Base-by-base conservation (phyloP, 2,329 filamentous ascomycete genomes). In the Beauveria scarabaeidicola region DNA sequence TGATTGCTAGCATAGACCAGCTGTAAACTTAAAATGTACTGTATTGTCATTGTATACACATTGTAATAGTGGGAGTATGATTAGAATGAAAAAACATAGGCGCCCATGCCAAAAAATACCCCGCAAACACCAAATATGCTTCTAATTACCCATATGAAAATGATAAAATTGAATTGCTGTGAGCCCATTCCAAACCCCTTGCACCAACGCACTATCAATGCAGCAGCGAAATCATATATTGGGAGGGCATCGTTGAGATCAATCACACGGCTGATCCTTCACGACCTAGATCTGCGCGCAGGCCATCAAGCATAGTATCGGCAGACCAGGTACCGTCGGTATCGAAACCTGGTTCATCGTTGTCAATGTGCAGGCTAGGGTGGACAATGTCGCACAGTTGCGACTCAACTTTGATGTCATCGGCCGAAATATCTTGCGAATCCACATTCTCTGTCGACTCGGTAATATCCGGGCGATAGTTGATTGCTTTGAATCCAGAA, bases 1-100 rank as follows among this genome's bases (percentile, higher is more conserved):
- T 85, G 32, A 67, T 84, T 55, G 73, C 78, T 19, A 77, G 78
- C 63, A 81, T 86, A 63, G 84, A 87, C 67, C 82, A 87, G 68
- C 67, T 87, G 64, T 86, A 74, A 65, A 29, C 44, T 54, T 58
- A 15, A 53, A 29, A 17, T 46, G 53, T 60, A 52, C 21, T 32
- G 36, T 38, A 60, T 46, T 60, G 36, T 19, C 57, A 53, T 47
- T 53, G 50, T 53, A 59, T 36, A 59, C 48, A 59, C 57, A 53
- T 58, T 46, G 53, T 52, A 40, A 40, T 50, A 58, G 23, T 25
- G n/a, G 21, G 21, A 23, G 23, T 17, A 32, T 52, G 27, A 21
- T 27, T 41, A 53, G 27, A n/a, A 36, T 51, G 4, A 15, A 43
- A 11, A 25, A 36, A 47, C n/a, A 36, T 38, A 38, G 48, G 13